These are phyloP conservation scores for Stachybotrys echinatus DNA, from an alignment of 2,329 filamentous ascomycete genomes.

Conservation along the genomic window DNA sequence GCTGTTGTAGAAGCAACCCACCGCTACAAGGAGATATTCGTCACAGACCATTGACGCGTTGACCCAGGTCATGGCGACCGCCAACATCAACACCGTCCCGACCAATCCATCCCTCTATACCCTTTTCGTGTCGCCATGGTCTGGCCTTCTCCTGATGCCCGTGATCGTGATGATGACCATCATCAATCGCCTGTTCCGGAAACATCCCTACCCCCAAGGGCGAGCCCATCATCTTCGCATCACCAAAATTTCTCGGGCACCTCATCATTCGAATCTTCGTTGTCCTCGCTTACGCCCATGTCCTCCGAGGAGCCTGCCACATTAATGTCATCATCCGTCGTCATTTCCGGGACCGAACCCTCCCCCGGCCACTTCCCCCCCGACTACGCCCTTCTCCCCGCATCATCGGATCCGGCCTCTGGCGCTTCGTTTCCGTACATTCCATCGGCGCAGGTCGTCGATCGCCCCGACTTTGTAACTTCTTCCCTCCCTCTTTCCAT, in stretches of 20 bases:
- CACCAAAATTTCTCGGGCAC: not conserved
- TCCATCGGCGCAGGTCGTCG: slow-evolving; percentile 5
- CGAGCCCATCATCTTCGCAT: not conserved
- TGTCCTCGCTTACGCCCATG: slow-evolving; percentile 11
- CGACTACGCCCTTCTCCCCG: not conserved
- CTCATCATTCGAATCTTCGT: not conserved
- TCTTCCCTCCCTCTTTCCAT: slow-evolving; percentile 1
- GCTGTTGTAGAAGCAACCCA: slow-evolving; percentile 84
- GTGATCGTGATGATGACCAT: not conserved
- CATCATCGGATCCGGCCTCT: not conserved
- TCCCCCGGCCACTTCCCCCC: slow-evolving; percentile 2
- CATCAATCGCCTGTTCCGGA: too few species aligned
- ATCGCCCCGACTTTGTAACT: not conserved
- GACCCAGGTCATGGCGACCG: slow-evolving; percentile 18
- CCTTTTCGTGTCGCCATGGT: slow-evolving; percentile 32
- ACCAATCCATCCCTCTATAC: slow-evolving; percentile 11
- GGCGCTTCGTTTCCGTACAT: not conserved
- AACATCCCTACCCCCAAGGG: too few species aligned
- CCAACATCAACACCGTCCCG: not conserved
- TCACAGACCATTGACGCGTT: slow-evolving; percentile 46
- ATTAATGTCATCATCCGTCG: not conserved
- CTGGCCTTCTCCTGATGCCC: slow-evolving; percentile 24
- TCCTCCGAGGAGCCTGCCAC: slow-evolving; percentile 13
- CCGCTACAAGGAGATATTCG: slow-evolving; percentile 72
- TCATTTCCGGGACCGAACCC: not conserved